Evolutionary conservation across 176 grass and related monocot genomes (phyloP), one percentile per base, ranked within the genome.

Genomic region (Cenchrus fungigraminus): DNA sequence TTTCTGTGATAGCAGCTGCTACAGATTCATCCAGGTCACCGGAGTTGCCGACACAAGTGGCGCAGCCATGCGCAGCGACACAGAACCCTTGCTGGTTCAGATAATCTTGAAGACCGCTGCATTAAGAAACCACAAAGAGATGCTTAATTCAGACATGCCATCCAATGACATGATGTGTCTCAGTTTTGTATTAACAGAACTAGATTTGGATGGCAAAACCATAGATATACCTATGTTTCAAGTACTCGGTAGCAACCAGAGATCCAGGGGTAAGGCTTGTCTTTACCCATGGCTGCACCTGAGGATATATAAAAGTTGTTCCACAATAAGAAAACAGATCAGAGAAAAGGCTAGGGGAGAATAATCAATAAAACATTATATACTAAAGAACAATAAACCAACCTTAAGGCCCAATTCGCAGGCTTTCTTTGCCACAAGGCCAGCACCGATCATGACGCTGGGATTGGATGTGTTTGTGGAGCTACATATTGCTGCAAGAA

Each of bases 251-350:
- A 32, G 88, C 71, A 55, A 93, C 91, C 77, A 85, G 85, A 51
- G 91, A 93, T 78, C 91, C 91, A 59, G 91, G 91, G 42, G 91
- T 86, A 40, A 93, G 82, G 47, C 91, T 93, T 69, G 91, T 93
- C 64, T 93, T 93, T 44, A 93, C 72, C 91, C 91, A 93, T 82
- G 88, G 91, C 60, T 93, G 90, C n/a, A 93, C 88, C 91, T 93
- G 77, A 79, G 73, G 77, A 60, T 34, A 47, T 40, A 40, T 4
- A 63, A 42, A 28, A 6, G 73, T 53, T 47, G 25, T 53, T 73
- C 47, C 49, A 67, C 31, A 59, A 34, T 32, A 9, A 45, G 34
- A 11, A 79, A 78, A 22, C 2, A 65, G 5, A 68, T 11, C 80
- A 50, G 20, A 40, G 37, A 40, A 40, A 40, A 40, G 37, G 37